These are phyloP conservation scores for Alternaria triticina DNA, from an alignment of 2,329 filamentous ascomycete species.

Conservation along the genomic window DNA sequence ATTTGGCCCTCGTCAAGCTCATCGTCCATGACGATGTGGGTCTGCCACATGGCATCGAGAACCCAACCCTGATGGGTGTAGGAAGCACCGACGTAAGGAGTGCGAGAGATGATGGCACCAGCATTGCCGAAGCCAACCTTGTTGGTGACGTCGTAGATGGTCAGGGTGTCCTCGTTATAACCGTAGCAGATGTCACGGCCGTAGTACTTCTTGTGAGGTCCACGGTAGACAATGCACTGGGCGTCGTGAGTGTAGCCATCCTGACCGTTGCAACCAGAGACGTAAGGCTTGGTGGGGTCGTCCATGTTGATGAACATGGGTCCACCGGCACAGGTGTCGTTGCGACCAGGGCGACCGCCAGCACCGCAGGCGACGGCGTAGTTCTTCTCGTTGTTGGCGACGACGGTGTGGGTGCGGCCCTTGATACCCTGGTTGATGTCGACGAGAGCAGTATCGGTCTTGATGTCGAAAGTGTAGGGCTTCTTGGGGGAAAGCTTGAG, in stretches of 20 bases:
- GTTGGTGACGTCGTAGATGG: slow-evolving; percentile 60
- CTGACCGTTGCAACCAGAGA: slow-evolving; percentile 60
- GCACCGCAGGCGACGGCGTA: slow-evolving; percentile 46
- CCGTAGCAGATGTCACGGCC: slow-evolving; percentile 63
- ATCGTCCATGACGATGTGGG: slow-evolving; percentile 47
- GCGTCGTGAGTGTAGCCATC: slow-evolving; percentile 68
- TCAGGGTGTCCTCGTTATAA: slow-evolving; percentile 62
- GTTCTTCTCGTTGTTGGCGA: slow-evolving; percentile 43
- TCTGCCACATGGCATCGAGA: slow-evolving; percentile 47
- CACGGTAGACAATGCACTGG: slow-evolving; percentile 64
- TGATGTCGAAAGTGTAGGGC: slow-evolving; percentile 38
- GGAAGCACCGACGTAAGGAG: slow-evolving; percentile 59
- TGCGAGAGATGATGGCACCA: slow-evolving; percentile 62
- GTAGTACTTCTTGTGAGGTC: slow-evolving; percentile 58
- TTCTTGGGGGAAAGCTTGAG: slow-evolving; percentile 42
- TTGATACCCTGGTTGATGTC: slow-evolving; percentile 32
- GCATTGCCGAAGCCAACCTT: slow-evolving; percentile 60
- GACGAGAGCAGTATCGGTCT: slow-evolving; percentile 39
- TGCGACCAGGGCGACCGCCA: slow-evolving; percentile 36
- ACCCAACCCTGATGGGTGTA: slow-evolving; percentile 69
- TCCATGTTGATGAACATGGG: slow-evolving; percentile 65
- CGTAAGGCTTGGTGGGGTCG: slow-evolving; percentile 54
- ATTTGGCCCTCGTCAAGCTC: slow-evolving; percentile 49
- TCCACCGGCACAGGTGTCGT: slow-evolving; percentile 56
- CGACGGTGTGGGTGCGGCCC: slow-evolving; percentile 47